These are phyloP conservation scores for Salix dunnii DNA, from an alignment of 345 rosid species.

Conservation along the genomic window DNA sequence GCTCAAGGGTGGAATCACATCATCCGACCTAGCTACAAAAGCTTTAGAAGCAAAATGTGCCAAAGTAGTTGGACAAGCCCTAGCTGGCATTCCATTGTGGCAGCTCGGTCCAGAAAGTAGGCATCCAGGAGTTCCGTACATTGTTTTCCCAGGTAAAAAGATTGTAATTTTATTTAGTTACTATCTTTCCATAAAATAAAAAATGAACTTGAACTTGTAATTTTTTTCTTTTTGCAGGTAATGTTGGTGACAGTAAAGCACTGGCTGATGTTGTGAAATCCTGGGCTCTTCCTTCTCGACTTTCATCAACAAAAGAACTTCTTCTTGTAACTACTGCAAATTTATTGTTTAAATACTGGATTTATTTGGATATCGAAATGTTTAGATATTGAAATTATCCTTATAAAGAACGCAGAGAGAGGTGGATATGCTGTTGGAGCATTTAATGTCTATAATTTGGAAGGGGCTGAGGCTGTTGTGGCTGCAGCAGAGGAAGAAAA, in stretches of 20 bases:
- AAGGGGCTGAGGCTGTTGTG: slow-evolving; percentile 91
- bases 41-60: slow-evolving; percentile 88
- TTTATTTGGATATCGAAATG: slow-evolving; percentile 13
- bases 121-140: slow-evolving; percentile 94
- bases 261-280: slow-evolving; percentile 83
- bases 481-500: slow-evolving; percentile 94
- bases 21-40: slow-evolving; percentile 97
- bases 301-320: slow-evolving; percentile 67
- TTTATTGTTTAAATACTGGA: neutral
- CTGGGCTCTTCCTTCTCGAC: slow-evolving; percentile 65
- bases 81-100: slow-evolving; percentile 96
- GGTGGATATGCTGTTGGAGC: slow-evolving; percentile 96
- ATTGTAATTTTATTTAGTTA: neutral
- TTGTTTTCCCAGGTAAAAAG: slow-evolving; percentile 86
- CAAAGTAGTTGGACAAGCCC: slow-evolving; percentile 85
- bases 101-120: slow-evolving; percentile 94
- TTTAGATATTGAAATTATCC: slow-evolving; percentile 25
- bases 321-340: slow-evolving; percentile 47
- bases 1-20: slow-evolving; percentile 89
- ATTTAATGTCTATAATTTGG: slow-evolving; percentile 90
- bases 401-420: slow-evolving; percentile 67
- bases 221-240: slow-evolving; percentile 44
- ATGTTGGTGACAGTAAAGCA: slow-evolving; percentile 80
- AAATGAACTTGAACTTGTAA: neutral
- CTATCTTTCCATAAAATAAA: neutral